These are phyloP conservation scores for Theobroma cacao DNA, from an alignment of 345 rosid species.

Conservation along the genomic window DNA sequence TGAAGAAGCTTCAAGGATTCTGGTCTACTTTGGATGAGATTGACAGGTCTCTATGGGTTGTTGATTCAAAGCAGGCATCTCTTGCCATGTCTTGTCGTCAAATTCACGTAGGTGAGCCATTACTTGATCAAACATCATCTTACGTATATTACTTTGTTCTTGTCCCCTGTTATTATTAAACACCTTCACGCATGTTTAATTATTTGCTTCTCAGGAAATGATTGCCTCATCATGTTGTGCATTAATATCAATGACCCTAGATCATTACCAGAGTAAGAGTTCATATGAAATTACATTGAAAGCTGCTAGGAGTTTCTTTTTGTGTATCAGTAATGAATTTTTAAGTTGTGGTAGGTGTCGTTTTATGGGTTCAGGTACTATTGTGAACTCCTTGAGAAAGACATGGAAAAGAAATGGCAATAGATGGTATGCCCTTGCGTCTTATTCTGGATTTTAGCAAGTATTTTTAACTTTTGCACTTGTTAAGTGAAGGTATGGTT, in stretches of 20 bases:
- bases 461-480: conserved; percentile 7
- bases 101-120: neutral
- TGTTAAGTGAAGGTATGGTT: neutral
- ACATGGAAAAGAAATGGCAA: conserved; percentile 58
- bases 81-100: conserved; percentile 29
- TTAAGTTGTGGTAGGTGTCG: conserved; percentile 50
- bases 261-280: conserved; percentile 69
- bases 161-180: neutral
- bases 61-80: conserved; percentile 41
- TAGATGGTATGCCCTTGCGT: conserved; percentile 42
- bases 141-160: neutral
- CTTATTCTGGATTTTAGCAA: conserved; percentile 1
- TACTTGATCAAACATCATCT: neutral
- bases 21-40: conserved; percentile 81
- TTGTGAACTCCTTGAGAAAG: conserved; percentile 39
- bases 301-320: neutral
- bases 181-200: neutral
- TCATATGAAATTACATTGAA: conserved; percentile 9
- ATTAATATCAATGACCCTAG: conserved; percentile 52
- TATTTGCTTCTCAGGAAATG: conserved; percentile 44
- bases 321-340: conserved; percentile 16
- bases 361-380: conserved; percentile 48
- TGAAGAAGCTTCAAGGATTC: conserved; percentile 44
- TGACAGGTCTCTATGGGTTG: conserved; percentile 60
- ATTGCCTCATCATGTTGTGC: conserved; percentile 47